Evolutionary conservation across 176 grass and related monocot genomes (phyloP), one percentile per base, ranked within the genome.

Genomic region (Thalia dealbata): DNA sequence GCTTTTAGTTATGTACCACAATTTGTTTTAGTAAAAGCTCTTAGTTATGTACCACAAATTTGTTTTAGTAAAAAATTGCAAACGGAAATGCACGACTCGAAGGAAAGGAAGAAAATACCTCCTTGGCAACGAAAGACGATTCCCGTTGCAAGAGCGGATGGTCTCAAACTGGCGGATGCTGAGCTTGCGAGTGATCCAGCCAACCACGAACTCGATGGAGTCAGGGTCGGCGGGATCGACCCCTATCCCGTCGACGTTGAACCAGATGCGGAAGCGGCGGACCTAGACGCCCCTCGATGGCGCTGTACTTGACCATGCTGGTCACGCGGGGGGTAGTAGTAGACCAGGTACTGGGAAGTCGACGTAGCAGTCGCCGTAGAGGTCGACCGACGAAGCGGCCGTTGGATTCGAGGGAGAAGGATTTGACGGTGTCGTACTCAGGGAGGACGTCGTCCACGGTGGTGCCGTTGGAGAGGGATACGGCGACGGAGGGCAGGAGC

Each of bases 181-280:
- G 19, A 95, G 78, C 72, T 88, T 90, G 77, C 87, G 88, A 26
- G 82, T 83, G 56, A 95, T 88, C 91, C 80, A 95, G 10, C 63
- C 27, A 15, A 29, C 63, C 11, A 29, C 14, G 28, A 66, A 66
- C 11, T 66, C 25, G 63, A 66, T 66, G 63, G 4, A 35, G 13
- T 66, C 63, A 25, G 63, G 14, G 10, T 10, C 14, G 28, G 26
- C 14, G 26, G 30, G 63, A 26, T 66, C 63, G 26, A 66, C 26
- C 27, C 30, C 38, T 27, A 66, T 66, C 14, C 14, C 14, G 27
- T 66, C 63, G 63, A 66, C 63, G 63, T 66, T 35, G 63, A 66
- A 18, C 63, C 63, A 66, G 63, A 41, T 25, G 63, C 35, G 28
- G 63, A 32, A 66, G 29, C 63, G 63, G 14, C 63, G 63, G 63